phyloP scores from a whole-genome alignment of 306 rosid genomes.

The Argentina anserina region DNA sequence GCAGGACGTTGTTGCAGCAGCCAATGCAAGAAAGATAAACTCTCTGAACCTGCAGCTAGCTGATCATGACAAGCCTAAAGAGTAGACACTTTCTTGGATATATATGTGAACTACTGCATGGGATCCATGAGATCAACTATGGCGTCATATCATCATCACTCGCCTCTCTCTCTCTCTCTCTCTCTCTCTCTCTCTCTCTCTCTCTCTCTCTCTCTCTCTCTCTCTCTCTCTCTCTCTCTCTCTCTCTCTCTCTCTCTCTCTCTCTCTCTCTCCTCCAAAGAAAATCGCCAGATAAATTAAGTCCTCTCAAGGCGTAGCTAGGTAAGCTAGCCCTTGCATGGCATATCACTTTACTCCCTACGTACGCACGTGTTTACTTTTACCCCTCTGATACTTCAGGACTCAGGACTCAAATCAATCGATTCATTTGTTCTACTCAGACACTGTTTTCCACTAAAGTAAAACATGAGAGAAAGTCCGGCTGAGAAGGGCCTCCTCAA shows the following conservation, averaged over 20 bases:
- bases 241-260: no score
- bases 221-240: no score
- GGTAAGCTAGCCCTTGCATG: not conserved
- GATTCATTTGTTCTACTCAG: not conserved
- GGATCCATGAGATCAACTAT: constrained; percentile 1
- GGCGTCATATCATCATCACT: not conserved
- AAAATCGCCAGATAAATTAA: not conserved
- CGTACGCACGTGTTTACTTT: not conserved
- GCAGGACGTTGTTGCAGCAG: not conserved
- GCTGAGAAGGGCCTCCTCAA: not conserved
- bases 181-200: not conserved
- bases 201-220: not conserved
- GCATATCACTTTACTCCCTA: not conserved
- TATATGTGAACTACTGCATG: not conserved
- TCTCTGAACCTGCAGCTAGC: not conserved
- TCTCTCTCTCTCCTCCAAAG: not conserved
- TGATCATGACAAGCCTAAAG: not conserved
- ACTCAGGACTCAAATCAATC: not conserved
- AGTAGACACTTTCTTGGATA: not conserved
- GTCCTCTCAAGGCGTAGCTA: not conserved
- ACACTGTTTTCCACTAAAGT: not conserved
- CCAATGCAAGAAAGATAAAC: not conserved
- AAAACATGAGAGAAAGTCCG: not conserved
- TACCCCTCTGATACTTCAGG: not conserved
- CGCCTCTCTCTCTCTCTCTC: not conserved